Conservation (phyloP, 2,329 filamentous ascomycete species). For the Parastagonospora nodorum region DNA sequence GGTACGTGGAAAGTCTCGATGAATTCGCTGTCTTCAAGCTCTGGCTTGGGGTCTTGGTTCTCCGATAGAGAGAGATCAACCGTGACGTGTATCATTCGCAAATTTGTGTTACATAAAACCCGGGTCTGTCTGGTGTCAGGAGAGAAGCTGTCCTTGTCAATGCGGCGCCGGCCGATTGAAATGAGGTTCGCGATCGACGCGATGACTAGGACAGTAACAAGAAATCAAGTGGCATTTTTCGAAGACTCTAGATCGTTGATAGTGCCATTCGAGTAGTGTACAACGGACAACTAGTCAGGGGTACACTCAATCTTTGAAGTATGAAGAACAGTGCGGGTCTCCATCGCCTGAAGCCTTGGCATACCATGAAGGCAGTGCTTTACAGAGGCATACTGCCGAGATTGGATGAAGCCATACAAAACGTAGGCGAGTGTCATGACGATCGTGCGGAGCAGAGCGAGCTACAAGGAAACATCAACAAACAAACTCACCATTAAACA, state of each 20-base stretch:
- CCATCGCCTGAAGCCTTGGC: too few relatives aligned
- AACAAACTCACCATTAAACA: conserved; percentile 49
- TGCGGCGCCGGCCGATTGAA: not conserved
- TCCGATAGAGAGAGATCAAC: conserved; percentile 71
- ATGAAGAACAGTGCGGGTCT: too few relatives aligned
- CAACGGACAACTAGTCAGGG: too few relatives aligned
- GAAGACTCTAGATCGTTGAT: too few relatives aligned
- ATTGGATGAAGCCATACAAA: not conserved
- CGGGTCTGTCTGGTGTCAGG: conserved; percentile 35
- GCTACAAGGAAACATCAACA: not conserved
- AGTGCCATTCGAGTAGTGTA: too few relatives aligned
- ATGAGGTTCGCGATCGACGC: not conserved
- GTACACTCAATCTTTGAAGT: too few relatives aligned
- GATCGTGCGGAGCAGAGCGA: too few relatives aligned
- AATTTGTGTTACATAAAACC: conserved; percentile 51
- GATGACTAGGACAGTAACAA: too few relatives aligned
- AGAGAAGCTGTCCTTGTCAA: not conserved
- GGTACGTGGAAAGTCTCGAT: conserved; percentile 78
- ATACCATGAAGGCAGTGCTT: too few relatives aligned
- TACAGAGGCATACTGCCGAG: too few relatives aligned
- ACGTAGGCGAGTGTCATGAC: not conserved
- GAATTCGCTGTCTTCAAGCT: conserved; percentile 80
- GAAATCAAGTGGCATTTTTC: too few relatives aligned
- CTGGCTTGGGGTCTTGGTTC: conserved; percentile 70
- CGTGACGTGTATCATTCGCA: conserved; percentile 71